These are phyloP conservation scores for Staphylotrichum longicolle DNA, from an alignment of 495 filamentous ascomycete genomes.

Conservation along the genomic window DNA sequence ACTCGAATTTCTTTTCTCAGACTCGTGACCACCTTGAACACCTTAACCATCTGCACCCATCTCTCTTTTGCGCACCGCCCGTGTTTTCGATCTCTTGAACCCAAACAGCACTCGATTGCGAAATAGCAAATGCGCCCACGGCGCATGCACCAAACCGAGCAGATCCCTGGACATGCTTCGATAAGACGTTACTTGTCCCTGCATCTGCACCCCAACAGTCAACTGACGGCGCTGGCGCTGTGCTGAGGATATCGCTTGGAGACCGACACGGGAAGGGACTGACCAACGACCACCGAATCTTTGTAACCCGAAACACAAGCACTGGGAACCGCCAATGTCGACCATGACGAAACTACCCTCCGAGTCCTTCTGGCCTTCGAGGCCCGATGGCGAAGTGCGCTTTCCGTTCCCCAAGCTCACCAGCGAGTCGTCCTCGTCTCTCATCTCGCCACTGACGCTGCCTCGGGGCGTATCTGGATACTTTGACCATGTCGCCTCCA, in stretches of 20 bases:
- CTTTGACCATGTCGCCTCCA: conserved; percentile 31
- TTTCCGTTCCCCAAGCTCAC: conserved; percentile 30
- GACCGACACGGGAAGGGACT: background rate
- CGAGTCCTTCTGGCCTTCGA: conserved; percentile 36
- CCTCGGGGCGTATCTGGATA: conserved; percentile 37
- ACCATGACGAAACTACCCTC: conserved; percentile 35
- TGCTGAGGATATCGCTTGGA: background rate
- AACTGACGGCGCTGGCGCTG: background rate
- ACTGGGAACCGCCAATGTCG: conserved; percentile 15
- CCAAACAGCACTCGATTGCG: background rate
- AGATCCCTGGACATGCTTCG: background rate
- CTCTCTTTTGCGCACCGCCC: background rate
- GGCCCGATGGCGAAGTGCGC: conserved; percentile 27
- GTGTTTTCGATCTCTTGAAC: background rate
- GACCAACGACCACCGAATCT: background rate
- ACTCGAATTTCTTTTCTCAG: no score
- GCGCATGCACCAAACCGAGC: background rate
- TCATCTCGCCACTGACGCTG: conserved; percentile 44
- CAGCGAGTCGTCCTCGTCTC: conserved; percentile 33
- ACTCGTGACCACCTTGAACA: no score
- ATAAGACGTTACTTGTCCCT: background rate
- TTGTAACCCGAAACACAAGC: background rate
- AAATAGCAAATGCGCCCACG: background rate
- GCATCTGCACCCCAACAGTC: background rate
- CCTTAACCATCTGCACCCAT: background rate